These are phyloP conservation scores for Alternaria rosae DNA, from an alignment of 2,329 filamentous ascomycete species.

Conservation along the genomic window DNA sequence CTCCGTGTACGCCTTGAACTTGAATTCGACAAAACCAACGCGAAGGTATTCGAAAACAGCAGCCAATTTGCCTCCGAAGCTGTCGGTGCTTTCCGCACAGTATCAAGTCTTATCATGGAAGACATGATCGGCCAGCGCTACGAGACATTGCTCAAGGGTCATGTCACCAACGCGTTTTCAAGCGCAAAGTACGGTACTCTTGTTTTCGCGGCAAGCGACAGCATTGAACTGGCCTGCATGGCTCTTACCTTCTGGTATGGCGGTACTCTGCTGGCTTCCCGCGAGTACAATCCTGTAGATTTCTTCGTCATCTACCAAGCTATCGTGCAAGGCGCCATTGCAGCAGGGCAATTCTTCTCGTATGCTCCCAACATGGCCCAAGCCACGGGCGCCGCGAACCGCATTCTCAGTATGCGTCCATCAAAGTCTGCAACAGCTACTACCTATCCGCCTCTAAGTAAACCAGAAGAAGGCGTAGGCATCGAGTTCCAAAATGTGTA, in stretches of 20 bases:
- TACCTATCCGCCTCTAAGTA: constrained; percentile 18
- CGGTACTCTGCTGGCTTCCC: constrained; percentile 48
- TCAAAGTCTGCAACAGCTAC: constrained; percentile 11
- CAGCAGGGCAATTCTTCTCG: constrained; percentile 50
- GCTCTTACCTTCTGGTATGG: constrained; percentile 67
- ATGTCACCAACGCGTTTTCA: constrained; percentile 66
- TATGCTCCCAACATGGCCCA: constrained; percentile 58
- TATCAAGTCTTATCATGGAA: constrained; percentile 74
- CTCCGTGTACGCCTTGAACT: constrained; percentile 65
- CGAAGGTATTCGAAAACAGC: constrained; percentile 72
- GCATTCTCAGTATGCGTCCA: constrained; percentile 46
- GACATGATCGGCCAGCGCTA: constrained; percentile 70
- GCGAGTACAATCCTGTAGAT: constrained; percentile 57
- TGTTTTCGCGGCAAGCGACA: constrained; percentile 74
- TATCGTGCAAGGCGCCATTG: constrained; percentile 55
- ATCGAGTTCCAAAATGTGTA: constrained; percentile 93
- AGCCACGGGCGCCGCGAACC: constrained; percentile 47
- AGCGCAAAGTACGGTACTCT: constrained; percentile 69
- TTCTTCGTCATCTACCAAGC: constrained; percentile 64
- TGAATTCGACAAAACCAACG: constrained; percentile 74
- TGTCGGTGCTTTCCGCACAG: constrained; percentile 76
- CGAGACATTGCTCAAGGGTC: constrained; percentile 62
- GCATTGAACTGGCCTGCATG: constrained; percentile 68
- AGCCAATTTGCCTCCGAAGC: constrained; percentile 78
- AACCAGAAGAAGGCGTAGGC: constrained; percentile 25